Evolutionary conservation across 768 basidiomycete genomes (phyloP), one percentile per base, ranked within the genome.

Genomic region (Lyophyllum decastes): DNA sequence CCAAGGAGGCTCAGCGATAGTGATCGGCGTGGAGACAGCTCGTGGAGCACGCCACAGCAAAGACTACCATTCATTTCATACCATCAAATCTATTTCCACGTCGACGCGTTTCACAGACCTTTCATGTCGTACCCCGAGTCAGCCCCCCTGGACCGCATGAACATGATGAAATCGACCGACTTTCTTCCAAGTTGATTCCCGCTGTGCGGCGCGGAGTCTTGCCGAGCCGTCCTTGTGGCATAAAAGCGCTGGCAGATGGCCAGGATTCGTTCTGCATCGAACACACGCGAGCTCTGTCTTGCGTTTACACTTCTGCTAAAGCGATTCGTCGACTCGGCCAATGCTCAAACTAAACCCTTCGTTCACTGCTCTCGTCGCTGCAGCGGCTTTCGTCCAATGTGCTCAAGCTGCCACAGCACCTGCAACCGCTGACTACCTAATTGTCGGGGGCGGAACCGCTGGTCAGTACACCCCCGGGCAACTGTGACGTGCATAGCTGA

Each of bases 361-460:
- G 16, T 48, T 45, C 34, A 10, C 47, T 35, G 46, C 27, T 40
- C 25, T 55, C 2, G 25, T 49, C 24, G 22, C 48, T 49, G 46
- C 47, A 24, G 54, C 54, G 4, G n/a, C n/a, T 25, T 49, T 55
- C 21, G 54, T 27, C 35, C 35, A 25, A 19, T 49, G 14, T 24
- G 54, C 44, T n/a, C 25, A 24, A 27, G 54, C 35, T 19, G 25
- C 26, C 35, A 1, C 34, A 49, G 35, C 41, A 55, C 35, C 54
- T 49, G 14, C 47, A 49, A 48, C 34, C 46, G 47, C 35, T 25
- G 34, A 55, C 46, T 46, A 48, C 16, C 40, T 41, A 2, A 41
- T 41, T 10, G 40, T 41, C 19, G 40, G 40, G n/a, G 40, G 40
- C n/a, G 54, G 54, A 48, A 49, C 47, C 26, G 46, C 47, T 49